phyloP scores from a whole-genome alignment of 305 asterid species.

The Fraxinus nigra region DNA sequence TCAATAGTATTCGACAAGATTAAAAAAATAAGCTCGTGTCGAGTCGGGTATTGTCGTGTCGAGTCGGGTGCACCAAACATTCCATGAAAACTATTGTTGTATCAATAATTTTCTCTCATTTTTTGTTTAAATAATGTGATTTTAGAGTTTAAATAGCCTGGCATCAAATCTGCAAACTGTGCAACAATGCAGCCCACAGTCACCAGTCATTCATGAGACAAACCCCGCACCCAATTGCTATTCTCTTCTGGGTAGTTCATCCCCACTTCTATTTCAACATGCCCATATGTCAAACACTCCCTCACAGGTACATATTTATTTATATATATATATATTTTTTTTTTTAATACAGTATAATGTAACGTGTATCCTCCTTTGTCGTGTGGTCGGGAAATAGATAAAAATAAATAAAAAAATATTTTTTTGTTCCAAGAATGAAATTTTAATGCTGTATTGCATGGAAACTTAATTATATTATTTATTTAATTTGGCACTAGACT shows the following conservation, averaged over 20 bases:
- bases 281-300: conserved; percentile 37
- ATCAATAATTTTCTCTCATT: background rate
- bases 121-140: conserved; percentile 5
- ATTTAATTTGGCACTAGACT: too few relatives aligned
- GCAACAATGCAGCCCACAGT: conserved; percentile 39
- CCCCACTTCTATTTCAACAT: conserved; percentile 42
- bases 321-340: background rate
- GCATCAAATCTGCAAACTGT: conserved; percentile 25
- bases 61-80: background rate
- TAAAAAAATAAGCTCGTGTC: background rate
- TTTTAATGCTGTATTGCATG: background rate
- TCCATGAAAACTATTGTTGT: background rate
- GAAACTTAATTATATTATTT: background rate
- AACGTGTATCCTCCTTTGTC: background rate
- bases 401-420: too few relatives aligned
- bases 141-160: conserved; percentile 50
- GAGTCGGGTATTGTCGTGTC: too few relatives aligned
- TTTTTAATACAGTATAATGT: background rate
- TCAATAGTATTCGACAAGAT: background rate
- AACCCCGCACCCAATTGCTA: conserved; percentile 27
- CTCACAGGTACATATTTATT: conserved; percentile 38
- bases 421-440: background rate
- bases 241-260: conserved; percentile 40
- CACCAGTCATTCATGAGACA: background rate
- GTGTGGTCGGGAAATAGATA: background rate